Base-by-base conservation (phyloP, 106 monocot species). In the Ottelia alismoides region DNA sequence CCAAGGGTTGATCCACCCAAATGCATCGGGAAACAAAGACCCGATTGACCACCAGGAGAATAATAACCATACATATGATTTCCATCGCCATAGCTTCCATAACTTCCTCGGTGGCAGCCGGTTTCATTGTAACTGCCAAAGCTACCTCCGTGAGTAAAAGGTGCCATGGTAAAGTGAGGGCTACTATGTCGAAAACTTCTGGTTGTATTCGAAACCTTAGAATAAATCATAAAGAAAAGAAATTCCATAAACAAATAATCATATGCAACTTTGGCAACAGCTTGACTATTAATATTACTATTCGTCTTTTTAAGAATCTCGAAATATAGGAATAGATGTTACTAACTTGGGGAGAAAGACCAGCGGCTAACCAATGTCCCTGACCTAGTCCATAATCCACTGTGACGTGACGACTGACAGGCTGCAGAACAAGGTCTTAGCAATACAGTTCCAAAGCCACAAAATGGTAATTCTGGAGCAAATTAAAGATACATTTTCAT, bases 121-220 rank as follows among this genome's bases (percentile, higher is more conserved):
- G n/a, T n/a, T n/a, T n/a, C n/a, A n/a, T n/a, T n/a, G n/a, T 72
- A 49, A 72, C 98, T 98, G 55, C 96, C 89, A 65, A 70, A 94
- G 57, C 78, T 84, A 70, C 69, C 72, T n/a, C 78, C 88, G 75
- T 79, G 76, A 62, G 78, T 74, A 10, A 82, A 57, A 47, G 84
- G 69, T 18, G 73, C 52, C 69, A 72, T 76, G 48, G 67, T 73
- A 79, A 77, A 67, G 60, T 75, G 77, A 63, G 85, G 74, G 51
- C 63, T 79, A 64, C 70, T 86, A 28, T 76, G 82, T 30, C 53
- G 51, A 30, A 66, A 26, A 58, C 64, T 51, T 63, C 57, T 65
- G 61, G 67, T 80, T 25, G 64, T 56, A 72, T 61, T 72, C 51
- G 72, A 76, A 64, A 98, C 85, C 98, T 98, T 57, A 1, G 5